Percentiles rank a stretch among this genome's conserved stretches.
phyloP scores from a whole-genome alignment of 441 rosid species.

The Pelargonium exstipulatum region DNA sequence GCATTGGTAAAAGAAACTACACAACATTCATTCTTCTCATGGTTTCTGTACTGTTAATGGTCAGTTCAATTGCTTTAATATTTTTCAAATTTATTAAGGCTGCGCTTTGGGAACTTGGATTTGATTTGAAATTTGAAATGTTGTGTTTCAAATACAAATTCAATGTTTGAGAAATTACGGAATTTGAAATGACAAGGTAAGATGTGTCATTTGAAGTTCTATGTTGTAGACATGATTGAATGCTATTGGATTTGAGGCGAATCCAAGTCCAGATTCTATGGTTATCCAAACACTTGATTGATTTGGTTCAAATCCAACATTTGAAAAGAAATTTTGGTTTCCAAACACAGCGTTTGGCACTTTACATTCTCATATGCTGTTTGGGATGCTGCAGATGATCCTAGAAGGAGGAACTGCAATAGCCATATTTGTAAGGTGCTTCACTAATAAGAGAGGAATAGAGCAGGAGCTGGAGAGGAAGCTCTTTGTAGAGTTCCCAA shows the following conservation, averaged over 20 bases:
- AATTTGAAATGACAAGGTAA: no score
- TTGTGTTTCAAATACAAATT: no score
- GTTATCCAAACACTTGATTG: neutral
- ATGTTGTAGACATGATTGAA: no score
- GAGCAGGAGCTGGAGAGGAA: constrained; percentile 57
- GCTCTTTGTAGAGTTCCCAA: constrained; percentile 60
- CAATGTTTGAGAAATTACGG: no score
- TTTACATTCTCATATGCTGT: constrained; percentile 1
- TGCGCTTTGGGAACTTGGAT: no score
- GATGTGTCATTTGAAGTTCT: no score
- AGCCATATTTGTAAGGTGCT: constrained; percentile 84
- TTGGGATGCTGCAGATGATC: constrained; percentile 44
- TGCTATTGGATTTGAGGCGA: no score
- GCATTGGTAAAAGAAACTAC: constrained; percentile 87
- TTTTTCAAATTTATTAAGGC: no score
- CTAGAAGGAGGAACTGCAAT: constrained; percentile 88
- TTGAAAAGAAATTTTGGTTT: neutral
- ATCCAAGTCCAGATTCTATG: no score
- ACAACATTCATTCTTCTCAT: constrained; percentile 77
- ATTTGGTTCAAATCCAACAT: neutral
- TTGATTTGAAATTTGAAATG: no score
- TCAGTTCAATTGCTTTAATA: constrained; percentile 25
- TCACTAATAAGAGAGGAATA: constrained; percentile 70
- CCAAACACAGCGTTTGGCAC: neutral
- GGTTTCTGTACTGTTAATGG: constrained; percentile 79